A percentile compares a stretch with the other conserved stretches of the same genome.
Conservation (phyloP, 257 asterid species). For the Rubia yunnanensis region DNA sequence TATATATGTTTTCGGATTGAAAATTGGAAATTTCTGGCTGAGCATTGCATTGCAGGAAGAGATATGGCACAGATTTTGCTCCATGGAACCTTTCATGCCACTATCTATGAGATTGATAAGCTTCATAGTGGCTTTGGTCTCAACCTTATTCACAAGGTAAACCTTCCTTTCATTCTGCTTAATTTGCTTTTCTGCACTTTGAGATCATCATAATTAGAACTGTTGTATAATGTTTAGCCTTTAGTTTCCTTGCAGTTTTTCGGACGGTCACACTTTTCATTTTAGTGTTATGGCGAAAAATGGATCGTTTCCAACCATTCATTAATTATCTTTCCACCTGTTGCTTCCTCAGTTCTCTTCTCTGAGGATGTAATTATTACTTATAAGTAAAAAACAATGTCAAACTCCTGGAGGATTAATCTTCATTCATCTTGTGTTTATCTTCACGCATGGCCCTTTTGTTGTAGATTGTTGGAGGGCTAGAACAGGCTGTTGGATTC, state of each 20-base stretch:
- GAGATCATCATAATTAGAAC: neutral
- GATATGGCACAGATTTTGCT: slow-evolving; percentile 30
- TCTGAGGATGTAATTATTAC: too few relatives aligned
- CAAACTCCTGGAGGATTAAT: too few relatives aligned
- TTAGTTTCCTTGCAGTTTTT: neutral
- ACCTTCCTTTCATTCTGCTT: neutral
- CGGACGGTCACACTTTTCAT: neutral
- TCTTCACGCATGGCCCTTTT: neutral
- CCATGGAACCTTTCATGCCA: slow-evolving; percentile 32
- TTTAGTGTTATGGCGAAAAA: too few relatives aligned
- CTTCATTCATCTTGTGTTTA: neutral
- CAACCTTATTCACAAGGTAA: slow-evolving; percentile 23
- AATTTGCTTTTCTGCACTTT: neutral
- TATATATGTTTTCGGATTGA: neutral
- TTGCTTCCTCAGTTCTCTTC: too few relatives aligned
- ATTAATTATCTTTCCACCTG: too few relatives aligned
- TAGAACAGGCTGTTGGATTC: slow-evolving; percentile 41
- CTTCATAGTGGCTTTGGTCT: slow-evolving; percentile 12
- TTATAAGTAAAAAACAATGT: too few relatives aligned
- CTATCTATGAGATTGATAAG: slow-evolving; percentile 28
- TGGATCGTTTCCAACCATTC: too few relatives aligned
- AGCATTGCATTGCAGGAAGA: slow-evolving; percentile 5
- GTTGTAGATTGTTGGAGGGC: slow-evolving; percentile 38
- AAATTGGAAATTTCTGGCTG: neutral
- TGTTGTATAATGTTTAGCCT: neutral